Evolutionary conservation across 176 grass and related monocot species (phyloP), one percentile per base, ranked within the genome.

Genomic region (Melocanna baccifera): DNA sequence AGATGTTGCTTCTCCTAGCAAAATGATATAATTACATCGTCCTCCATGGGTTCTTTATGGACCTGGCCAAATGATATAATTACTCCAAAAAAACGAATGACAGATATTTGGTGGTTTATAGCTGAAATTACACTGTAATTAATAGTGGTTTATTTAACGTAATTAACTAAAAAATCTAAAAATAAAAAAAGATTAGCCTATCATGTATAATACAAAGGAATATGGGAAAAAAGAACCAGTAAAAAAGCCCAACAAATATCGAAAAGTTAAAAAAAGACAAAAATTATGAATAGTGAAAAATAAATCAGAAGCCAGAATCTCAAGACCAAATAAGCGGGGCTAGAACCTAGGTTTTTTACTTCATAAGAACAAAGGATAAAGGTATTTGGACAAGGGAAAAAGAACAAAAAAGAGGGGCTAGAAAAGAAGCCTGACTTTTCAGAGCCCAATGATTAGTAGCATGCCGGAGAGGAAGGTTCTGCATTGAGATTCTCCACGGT

Each of bases 371-470:
- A 28, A 50, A 68, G 9, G 9, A 82, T 28, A 71, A 34, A 65
- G 34, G 16, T 34, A 22, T 55, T 14, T 32, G 18, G 18, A 37
- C 48, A 79, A 80, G 43, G 28, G 12, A 23, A 12, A 30, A 59
- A 43, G 25, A 12, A 30, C n/a, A 43, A 19, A n/a, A 30, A 42
- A 26, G 20, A 23, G 30, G 61, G 18, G 56, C 6, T 55, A 19
- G 15, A n/a, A 71, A 64, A 48, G 45, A 53, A 32, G 20, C 7
- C 12, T 67, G 28, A 47, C 81, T 56, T 88, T 78, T 84, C 36
- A 11, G 37, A 64, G 13, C 3, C 47, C 67, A 73, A 73, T 73
- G 58, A 73, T 84, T 88, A 79, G 36, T 25, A 47, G n/a, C 67
- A 71, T 25, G 39, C 39, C 1, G 10, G 43, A 63, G 30, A 84